Evolutionary conservation across 768 basidiomycete species (phyloP), one percentile per base, ranked within the genome.

Genomic region (Mycena venus): DNA sequence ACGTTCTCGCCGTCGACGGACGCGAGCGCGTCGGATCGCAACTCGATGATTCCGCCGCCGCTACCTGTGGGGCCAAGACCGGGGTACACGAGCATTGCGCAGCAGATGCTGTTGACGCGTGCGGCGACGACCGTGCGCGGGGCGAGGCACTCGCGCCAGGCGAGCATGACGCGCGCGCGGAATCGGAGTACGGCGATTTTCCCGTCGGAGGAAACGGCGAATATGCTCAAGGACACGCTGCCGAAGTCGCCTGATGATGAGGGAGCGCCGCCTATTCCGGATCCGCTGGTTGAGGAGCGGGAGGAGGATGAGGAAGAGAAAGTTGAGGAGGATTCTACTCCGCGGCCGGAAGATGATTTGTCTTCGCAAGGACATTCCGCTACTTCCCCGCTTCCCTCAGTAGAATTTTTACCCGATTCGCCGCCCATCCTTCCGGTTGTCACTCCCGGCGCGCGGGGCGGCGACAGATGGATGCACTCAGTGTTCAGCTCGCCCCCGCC

Each of bases 401-500:
- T 75, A 0, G 78, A 79, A 27, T 65, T 77, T 32, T 65, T 62
- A 8, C 70, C 70, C 15, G 74, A 70, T 4, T 74, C 75, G 15
- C 66, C 75, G 10, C 75, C 74, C 59, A 65, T 76, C 44, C 36
- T 76, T 27, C 72, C 75, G 3, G 32, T 74, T 2, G 12, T 74
- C 9, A 76, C 75, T 11, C 75, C 75, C n/a, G n/a, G n/a, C n/a
- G 69, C 51, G 4, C 67, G 62, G 17, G 31, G 60, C 12, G 68
- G 58, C 47, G 75, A 73, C 25, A 74, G 78, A 63, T 80, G 79
- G 17, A 25, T 27, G 2, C 68, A 32, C 15, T 49, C 82, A 38
- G 78, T 84, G 19, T 65, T 82, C 69, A 84, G 88, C 10, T 88
- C 91, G 3, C 91, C 91, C 11, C 91, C 91, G 9, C 87, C 91